These are phyloP conservation scores for Puccinia hordei DNA, from an alignment of 1,284 basidiomycete species.

Conservation along the genomic window DNA sequence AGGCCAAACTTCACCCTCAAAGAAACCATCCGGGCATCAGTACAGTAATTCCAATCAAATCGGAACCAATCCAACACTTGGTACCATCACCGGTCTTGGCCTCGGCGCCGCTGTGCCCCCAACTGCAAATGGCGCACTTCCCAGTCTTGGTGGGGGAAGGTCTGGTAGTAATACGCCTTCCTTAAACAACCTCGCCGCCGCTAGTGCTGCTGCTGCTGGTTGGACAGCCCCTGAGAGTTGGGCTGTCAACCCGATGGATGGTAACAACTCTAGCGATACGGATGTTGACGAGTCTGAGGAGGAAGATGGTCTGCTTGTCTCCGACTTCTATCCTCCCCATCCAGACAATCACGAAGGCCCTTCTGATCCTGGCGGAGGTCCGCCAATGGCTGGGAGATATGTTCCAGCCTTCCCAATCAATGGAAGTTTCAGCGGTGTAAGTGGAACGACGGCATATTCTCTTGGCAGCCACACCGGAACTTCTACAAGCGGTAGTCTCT, in stretches of 20 bases:
- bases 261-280: slow-evolving; percentile 23
- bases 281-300: slow-evolving; percentile 40
- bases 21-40: slow-evolving; percentile 14
- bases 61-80: slow-evolving; percentile 2
- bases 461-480: slow-evolving; percentile 9
- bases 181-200: neutral
- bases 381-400: slow-evolving; percentile 50
- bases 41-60: neutral
- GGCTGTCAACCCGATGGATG: slow-evolving; percentile 50
- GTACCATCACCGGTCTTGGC: slow-evolving; percentile 4
- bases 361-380: slow-evolving; percentile 30
- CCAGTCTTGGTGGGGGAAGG: neutral
- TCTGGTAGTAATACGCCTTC: neutral
- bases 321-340: slow-evolving; percentile 69
- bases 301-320: slow-evolving; percentile 40
- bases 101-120: neutral
- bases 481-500: slow-evolving; percentile 32
- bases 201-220: slow-evolving; percentile 20
- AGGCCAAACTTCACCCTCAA: slow-evolving; percentile 10
- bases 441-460: slow-evolving; percentile 29
- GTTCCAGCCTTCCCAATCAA: slow-evolving; percentile 1
- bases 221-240: slow-evolving; percentile 51
- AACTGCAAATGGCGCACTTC: neutral
- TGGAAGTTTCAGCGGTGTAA: slow-evolving; percentile 39
- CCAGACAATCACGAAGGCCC: slow-evolving; percentile 59